Evolutionary conservation across 306 rosid species (phyloP).

Genomic region (Cucumis sativus): DNA sequence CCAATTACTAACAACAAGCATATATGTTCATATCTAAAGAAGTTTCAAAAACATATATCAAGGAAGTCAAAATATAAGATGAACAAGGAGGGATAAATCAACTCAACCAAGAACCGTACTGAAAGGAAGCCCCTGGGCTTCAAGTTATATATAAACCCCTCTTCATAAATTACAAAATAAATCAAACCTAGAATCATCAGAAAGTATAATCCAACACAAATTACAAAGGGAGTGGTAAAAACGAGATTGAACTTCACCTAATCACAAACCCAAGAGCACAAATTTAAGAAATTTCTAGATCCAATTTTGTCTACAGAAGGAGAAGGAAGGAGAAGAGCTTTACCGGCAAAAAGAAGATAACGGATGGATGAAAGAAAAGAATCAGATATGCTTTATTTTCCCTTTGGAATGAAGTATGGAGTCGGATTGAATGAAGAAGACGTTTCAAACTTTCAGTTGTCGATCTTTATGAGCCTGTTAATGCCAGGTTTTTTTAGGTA

Average conservation of each 20-base stretch:
- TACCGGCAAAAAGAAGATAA: background rate
- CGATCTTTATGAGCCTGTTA: background rate
- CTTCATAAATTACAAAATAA: background rate
- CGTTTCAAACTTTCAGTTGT: background rate
- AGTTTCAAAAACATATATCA: background rate
- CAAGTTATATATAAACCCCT: background rate
- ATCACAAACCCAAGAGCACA: background rate
- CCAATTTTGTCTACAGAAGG: background rate
- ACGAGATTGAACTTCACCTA: background rate
- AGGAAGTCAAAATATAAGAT: background rate
- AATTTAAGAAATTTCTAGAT: background rate
- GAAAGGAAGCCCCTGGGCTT: background rate
- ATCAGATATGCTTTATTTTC: background rate
- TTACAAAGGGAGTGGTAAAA: background rate
- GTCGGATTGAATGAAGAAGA: background rate
- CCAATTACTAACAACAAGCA: background rate
- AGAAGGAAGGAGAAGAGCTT: conserved; percentile 4
- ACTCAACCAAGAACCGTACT: background rate
- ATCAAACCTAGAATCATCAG: background rate
- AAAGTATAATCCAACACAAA: background rate
- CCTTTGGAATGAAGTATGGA: background rate
- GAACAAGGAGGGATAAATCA: background rate
- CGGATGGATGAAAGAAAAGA: background rate
- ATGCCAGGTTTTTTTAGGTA: background rate
- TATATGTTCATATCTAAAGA: background rate